phyloP scores from a whole-genome alignment of 1,284 basidiomycete species.

The Fomitopsis schrenkii region DNA sequence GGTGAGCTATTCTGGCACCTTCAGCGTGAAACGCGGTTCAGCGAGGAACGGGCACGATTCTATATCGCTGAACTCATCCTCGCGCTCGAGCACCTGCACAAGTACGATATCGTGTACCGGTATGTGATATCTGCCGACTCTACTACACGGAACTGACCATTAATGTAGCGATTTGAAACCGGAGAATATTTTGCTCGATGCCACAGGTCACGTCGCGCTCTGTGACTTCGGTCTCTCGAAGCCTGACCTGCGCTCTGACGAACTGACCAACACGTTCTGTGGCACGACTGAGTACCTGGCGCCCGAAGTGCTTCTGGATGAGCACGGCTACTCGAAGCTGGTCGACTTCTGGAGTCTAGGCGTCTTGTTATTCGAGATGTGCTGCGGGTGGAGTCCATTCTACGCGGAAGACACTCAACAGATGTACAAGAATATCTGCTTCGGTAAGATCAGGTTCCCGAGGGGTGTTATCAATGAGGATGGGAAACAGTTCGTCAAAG shows the following conservation, averaged over 20 bases:
- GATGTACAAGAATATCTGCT: conserved; percentile 99
- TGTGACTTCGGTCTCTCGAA: conserved; percentile 98
- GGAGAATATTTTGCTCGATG: conserved; percentile 95
- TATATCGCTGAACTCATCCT: conserved; percentile 95
- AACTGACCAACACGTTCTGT: conserved; percentile 97
- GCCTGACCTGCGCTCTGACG: conserved; percentile 89
- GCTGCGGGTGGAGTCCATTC: conserved; percentile 99
- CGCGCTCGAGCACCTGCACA: conserved; percentile 94
- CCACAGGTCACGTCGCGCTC: conserved; percentile 93
- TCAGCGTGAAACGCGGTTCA: conserved; percentile 91
- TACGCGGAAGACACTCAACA: conserved; percentile 99
- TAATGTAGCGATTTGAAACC: conserved; percentile 85
- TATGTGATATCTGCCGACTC: conserved; percentile 32
- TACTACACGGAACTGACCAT: conserved; percentile 1
- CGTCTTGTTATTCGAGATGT: conserved; percentile 95
- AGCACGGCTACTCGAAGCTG: conserved; percentile 97
- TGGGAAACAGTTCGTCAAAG: conserved; percentile 99
- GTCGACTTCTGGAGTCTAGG: conserved; percentile 99
- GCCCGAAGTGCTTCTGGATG: conserved; percentile 97
- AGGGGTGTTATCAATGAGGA: conserved; percentile 97
- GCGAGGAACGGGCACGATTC: conserved; percentile 89
- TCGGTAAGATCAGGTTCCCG: conserved; percentile 98
- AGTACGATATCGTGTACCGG: conserved; percentile 96
- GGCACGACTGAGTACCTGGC: conserved; percentile 98
- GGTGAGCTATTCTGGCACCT: conserved; percentile 99